Evolutionary conservation across 2,329 filamentous ascomycete species (phyloP).

Genomic region (Dryadomyces quercus-mongolicae): DNA sequence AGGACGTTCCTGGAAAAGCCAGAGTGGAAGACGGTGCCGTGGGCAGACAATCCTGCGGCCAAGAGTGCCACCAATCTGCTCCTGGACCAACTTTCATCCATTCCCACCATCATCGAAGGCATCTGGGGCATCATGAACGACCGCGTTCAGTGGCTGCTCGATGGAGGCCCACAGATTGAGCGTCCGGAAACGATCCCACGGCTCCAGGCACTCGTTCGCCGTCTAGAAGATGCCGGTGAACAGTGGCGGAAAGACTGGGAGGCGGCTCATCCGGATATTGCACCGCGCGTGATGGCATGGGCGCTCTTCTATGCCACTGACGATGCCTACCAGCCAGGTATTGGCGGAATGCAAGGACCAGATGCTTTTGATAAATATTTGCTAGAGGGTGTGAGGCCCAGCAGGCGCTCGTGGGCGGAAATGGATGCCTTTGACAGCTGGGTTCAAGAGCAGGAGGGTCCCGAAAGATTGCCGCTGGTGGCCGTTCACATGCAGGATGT

Average conservation of each 20-base stretch:
- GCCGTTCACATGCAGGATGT: slow-evolving; percentile 11
- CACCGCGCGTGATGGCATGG: slow-evolving; percentile 9
- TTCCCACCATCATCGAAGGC: slow-evolving; percentile 13
- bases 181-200: slow-evolving; percentile 3
- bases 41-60: slow-evolving; percentile 8
- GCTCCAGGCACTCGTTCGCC: slow-evolving; percentile 6
- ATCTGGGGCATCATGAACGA: slow-evolving; percentile 7
- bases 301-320: slow-evolving; percentile 7
- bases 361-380: slow-evolving; percentile 8
- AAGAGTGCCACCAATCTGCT: slow-evolving; percentile 13
- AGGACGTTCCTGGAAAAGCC: slow-evolving; percentile 12
- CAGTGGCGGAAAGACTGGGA: slow-evolving; percentile 11
- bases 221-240: not conserved
- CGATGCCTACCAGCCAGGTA: slow-evolving; percentile 11
- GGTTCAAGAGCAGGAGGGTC: not conserved
- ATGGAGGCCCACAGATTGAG: slow-evolving; percentile 6
- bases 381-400: not conserved
- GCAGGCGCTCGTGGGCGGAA: not conserved
- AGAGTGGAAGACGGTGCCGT: slow-evolving; percentile 15
- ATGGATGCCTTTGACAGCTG: not conserved
- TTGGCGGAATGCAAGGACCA: slow-evolving; percentile 8
- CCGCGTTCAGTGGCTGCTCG: slow-evolving; percentile 10
- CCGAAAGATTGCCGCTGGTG: not conserved
- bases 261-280: slow-evolving; percentile 1
- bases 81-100: slow-evolving; percentile 13